Conservation (phyloP, 108 stramenopile genomes). For the Fistulifera solaris region DNA sequence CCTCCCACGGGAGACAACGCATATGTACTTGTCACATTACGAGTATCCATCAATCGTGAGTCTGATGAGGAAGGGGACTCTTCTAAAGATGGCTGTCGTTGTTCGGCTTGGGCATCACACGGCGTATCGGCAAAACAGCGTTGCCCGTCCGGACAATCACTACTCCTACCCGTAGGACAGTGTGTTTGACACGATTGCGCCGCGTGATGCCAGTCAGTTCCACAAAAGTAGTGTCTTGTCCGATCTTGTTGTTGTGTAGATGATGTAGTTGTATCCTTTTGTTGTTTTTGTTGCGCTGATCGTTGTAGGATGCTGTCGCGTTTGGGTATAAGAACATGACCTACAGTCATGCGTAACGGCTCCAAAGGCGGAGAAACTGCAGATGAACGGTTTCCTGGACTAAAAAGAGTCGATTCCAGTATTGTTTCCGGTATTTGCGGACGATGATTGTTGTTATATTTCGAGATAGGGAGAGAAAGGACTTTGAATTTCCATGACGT, state of each 20-base stretch:
- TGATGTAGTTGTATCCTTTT: too few species aligned
- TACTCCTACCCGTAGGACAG: slow-evolving; percentile 51
- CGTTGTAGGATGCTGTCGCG: not conserved
- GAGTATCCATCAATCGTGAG: too few species aligned
- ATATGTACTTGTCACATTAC: too few species aligned
- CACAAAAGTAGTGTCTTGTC: slow-evolving; percentile 73
- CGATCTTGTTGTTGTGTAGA: slow-evolving; percentile 27
- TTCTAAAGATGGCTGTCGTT: slow-evolving; percentile 27
- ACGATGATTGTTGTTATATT: slow-evolving; percentile 4
- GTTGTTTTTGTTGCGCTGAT: slow-evolving; percentile 7
- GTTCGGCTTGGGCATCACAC: slow-evolving; percentile 35
- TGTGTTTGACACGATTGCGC: slow-evolving; percentile 45
- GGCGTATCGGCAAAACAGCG: slow-evolving; percentile 80
- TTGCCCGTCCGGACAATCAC: slow-evolving; percentile 62
- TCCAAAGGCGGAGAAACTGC: too few species aligned
- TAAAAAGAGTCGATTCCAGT: slow-evolving; percentile 16
- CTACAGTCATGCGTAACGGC: slow-evolving; percentile 32
- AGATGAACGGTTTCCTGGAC: slow-evolving; percentile 5
- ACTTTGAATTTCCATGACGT: slow-evolving; percentile 25
- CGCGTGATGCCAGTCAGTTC: slow-evolving; percentile 81
- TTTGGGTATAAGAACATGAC: slow-evolving; percentile 25
- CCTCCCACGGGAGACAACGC: slow-evolving; percentile 37
- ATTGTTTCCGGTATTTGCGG: slow-evolving; percentile 60
- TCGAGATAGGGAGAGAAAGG: slow-evolving; percentile 38
- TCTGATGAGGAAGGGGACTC: too few species aligned